Base-by-base conservation (phyloP, 306 rosid genomes). In the Cucurbita ficifolia region DNA sequence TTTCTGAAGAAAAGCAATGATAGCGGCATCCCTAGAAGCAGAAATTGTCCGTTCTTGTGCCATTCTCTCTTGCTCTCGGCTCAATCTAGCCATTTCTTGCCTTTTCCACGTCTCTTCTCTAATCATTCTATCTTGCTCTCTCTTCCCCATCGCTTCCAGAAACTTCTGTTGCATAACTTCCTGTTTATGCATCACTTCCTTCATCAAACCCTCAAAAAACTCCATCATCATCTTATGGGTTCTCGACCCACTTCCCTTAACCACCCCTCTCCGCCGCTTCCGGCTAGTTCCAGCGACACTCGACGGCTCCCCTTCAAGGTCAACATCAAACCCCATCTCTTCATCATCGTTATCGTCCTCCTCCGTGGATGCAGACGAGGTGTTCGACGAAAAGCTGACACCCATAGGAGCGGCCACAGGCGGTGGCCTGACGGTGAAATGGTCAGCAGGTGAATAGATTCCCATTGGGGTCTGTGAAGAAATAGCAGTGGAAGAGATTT, bases 41-140 rank as follows among this genome's bases (percentile, higher is more conserved):
- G 88, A 70, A 4, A 79, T 72, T 14, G 79, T 73, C 9, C 88
- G 80, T 55, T 84, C 86, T 38, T 84, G 79, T 67, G 77, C 75
- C 80, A 77, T 65, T 48, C 74, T 60, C 38, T 82, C 84, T 17
- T 79, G 83, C 79, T 84, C 88, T 0, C 80, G 77, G 18, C 52
- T 63, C 24, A 84, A 50, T 51, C 86, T 72, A 3, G 67, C 80
- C 79, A 82, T 75, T 64, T 84, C 88, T 56, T 84, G 80, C n/a
- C 68, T 73, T 58, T 82, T 84, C 88, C 84, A 82, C 7, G 77
- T 85, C 36, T 84, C 88, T 53, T 84, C 88, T 64, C 86, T 79
- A 12, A 79, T 36, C 74, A 80, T 72, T 33, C 88, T 68, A 3
- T 84, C 88, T 1, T 79, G 68, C 56, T 84, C 88, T 13, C 88